These are phyloP conservation scores for Flaveria linearis DNA, from an alignment of 129 eudicot genomes.

Conservation along the genomic window DNA sequence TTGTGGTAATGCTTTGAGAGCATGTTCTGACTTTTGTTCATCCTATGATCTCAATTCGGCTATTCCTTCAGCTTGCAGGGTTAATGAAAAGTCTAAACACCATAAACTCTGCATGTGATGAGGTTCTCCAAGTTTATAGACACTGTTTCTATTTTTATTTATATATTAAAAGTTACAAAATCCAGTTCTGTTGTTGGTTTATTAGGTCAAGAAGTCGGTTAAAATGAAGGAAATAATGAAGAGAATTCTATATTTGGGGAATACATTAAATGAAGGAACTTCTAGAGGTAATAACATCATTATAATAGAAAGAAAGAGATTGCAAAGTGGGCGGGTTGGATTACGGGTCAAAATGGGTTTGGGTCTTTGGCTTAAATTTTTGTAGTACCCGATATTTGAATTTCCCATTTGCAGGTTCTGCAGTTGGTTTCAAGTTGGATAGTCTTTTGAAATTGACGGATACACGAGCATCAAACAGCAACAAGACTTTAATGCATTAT, in stretches of 20 bases:
- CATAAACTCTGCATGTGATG: slow-evolving; percentile 73
- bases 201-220: slow-evolving; percentile 70
- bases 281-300: slow-evolving; percentile 67
- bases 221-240: slow-evolving; percentile 85
- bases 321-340: slow-evolving; percentile 7
- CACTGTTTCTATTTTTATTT: background rate
- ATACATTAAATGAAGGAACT: slow-evolving; percentile 84
- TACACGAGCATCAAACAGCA: slow-evolving; percentile 82
- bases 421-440: slow-evolving; percentile 93
- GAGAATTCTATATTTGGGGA: slow-evolving; percentile 69
- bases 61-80: slow-evolving; percentile 60
- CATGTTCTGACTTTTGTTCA: background rate
- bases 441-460: slow-evolving; percentile 89
- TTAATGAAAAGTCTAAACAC: slow-evolving; percentile 65
- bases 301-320: background rate
- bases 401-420: slow-evolving; percentile 54
- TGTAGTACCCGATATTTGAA: no score
- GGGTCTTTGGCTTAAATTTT: background rate
- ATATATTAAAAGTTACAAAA: background rate
- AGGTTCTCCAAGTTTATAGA: slow-evolving; percentile 47
- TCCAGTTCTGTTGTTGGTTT: slow-evolving; percentile 22
- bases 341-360: background rate
- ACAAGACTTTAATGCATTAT: slow-evolving; percentile 96
- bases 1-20: slow-evolving; percentile 26
- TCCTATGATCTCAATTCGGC: slow-evolving; percentile 14